Conservation (phyloP, 2,329 filamentous ascomycete genomes). For the Ophiosphaerella narmari region DNA sequence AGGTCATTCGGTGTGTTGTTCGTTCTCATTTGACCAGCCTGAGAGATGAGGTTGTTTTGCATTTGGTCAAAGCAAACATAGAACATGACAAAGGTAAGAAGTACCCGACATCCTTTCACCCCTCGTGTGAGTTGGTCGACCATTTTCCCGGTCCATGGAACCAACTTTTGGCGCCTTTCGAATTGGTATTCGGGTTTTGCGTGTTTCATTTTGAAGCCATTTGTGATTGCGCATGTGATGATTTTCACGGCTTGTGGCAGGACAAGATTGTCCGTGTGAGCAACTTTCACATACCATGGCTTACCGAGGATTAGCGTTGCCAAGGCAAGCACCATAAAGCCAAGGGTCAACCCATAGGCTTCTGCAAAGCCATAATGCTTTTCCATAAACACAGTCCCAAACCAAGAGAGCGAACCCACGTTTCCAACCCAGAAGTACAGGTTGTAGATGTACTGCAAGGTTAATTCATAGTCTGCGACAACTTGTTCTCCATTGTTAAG, state of each 20-base stretch:
- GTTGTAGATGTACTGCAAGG: constrained; percentile 47
- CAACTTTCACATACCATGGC: constrained; percentile 22
- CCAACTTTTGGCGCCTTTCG: constrained; percentile 20
- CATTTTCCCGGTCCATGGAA: constrained; percentile 32
- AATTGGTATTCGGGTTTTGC: constrained; percentile 33
- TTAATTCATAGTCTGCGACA: constrained; percentile 40
- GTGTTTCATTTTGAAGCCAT: constrained; percentile 32
- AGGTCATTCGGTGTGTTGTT: constrained; percentile 42
- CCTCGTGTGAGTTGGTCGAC: constrained; percentile 36
- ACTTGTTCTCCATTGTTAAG: constrained; percentile 39
- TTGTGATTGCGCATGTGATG: constrained; percentile 30
- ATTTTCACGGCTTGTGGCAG: constrained; percentile 32
- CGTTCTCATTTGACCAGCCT: constrained; percentile 43
- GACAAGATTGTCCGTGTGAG: constrained; percentile 25
- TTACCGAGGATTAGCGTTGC: constrained; percentile 53
- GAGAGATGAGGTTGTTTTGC: constrained; percentile 46
- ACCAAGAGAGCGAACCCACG: constrained; percentile 68
- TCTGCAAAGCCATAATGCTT: constrained; percentile 68
- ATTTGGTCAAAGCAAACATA: constrained; percentile 48
- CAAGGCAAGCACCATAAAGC: constrained; percentile 67
- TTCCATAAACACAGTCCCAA: constrained; percentile 70
- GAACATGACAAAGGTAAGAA: constrained; percentile 42
- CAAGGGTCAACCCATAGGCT: constrained; percentile 65
- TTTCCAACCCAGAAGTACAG: constrained; percentile 56
- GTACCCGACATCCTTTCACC: constrained; percentile 38